Evolutionary conservation across 2,329 filamentous ascomycete species (phyloP), one percentile per base, ranked within the genome.

Genomic region (Bipolaris zeicola): DNA sequence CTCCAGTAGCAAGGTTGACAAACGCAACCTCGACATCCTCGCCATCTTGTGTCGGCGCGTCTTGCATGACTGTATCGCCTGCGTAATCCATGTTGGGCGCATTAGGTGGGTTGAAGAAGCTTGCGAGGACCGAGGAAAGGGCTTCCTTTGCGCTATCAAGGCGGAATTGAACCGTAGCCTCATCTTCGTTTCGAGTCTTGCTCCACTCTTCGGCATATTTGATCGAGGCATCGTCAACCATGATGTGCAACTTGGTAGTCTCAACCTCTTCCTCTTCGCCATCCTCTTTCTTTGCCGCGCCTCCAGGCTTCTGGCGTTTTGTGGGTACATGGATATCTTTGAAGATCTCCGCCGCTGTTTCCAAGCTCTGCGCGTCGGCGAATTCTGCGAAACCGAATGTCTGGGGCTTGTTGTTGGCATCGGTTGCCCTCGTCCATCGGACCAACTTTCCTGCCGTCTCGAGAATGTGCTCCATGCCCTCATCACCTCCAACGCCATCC

Each of bases 331-430:
- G 83, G 61, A 97, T 82, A 67, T 95, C 89, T 72, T 87, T 87
- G 67, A 97, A 85, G 54, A 96, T 85, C 75, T 96, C 92, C 52
- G 93, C 87, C 41, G 94, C 95, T 42, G 89, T 89, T 74, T 89
- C 87, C 65, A 99, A 82, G 63, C 92, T 94, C 76, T 96, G 91
- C 22, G 89, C 87, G 75, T 98, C 93, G 61, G 96, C 94, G 76
- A 90, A 99, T 77, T 97, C 90, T 57, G 94, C 95, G 78, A 99
- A 98, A 13, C 94, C 95, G 80, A 98, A 98, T 61, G 88, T 89
- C 77, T 89, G 88, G 53, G 88, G 87, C 78, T 94, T 95, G 63
- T 90, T 87, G 63, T 92, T 88, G n/a, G 89, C 87, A 74, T 91
- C 87, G 16, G 85, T 86, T 33, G 87, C 89, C 58, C 91, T 83